A percentile compares a stretch with the other conserved stretches of the same genome.
Evolutionary conservation across 2,329 filamentous ascomycete species (phyloP).

Genomic region (Penicillium sclerotigenum): DNA sequence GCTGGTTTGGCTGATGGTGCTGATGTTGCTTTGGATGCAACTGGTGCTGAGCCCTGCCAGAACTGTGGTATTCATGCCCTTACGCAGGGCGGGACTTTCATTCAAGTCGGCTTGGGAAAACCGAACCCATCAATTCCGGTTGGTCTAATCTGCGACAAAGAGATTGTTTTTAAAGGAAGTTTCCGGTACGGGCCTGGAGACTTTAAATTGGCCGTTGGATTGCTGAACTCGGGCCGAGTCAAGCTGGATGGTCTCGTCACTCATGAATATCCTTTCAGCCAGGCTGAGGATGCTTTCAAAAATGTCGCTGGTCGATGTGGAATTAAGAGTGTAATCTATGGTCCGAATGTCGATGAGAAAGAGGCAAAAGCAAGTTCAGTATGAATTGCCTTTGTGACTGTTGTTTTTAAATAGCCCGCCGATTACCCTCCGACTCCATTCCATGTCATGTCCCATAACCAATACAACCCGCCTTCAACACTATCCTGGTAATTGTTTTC

Average conservation of each 20-base stretch:
- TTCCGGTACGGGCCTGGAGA: constrained; percentile 85
- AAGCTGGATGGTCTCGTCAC: constrained; percentile 73
- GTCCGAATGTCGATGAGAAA: constrained; percentile 22
- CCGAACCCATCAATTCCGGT: constrained; percentile 63
- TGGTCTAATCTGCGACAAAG: constrained; percentile 81
- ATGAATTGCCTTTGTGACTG: neutral
- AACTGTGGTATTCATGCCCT: constrained; percentile 67
- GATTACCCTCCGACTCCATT: constrained; percentile 9
- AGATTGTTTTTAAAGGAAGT: constrained; percentile 76
- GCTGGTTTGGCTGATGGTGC: constrained; percentile 61
- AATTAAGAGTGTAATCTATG: constrained; percentile 43
- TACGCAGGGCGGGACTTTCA: constrained; percentile 66
- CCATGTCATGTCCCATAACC: constrained; percentile 33
- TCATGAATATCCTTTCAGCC: constrained; percentile 67
- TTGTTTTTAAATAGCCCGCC: neutral
- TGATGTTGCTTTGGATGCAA: constrained; percentile 73
- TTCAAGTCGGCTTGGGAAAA: constrained; percentile 84
- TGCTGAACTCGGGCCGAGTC: constrained; percentile 62
- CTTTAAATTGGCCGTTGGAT: constrained; percentile 73
- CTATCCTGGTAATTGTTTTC: constrained; percentile 6
- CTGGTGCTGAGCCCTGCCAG: constrained; percentile 70
- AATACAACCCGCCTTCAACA: constrained; percentile 28
- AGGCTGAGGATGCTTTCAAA: constrained; percentile 78
- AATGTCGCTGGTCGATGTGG: constrained; percentile 73
- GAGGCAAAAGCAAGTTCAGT: constrained; percentile 10